These are phyloP conservation scores for Sporothrix dimorphospora DNA, from an alignment of 2,329 filamentous ascomycete species.

Conservation along the genomic window DNA sequence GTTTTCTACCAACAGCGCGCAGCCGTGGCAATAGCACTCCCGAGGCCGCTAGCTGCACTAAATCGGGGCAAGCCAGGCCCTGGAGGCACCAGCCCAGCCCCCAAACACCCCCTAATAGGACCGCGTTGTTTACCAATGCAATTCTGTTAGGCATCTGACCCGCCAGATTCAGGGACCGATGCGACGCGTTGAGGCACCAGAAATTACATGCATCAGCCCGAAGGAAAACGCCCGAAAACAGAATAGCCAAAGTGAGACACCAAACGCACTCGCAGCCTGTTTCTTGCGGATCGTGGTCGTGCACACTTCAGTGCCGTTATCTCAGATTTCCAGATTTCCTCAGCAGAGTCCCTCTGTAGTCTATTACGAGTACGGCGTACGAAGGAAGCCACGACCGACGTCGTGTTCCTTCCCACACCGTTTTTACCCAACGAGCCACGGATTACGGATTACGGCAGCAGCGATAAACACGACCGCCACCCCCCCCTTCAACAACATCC, in stretches of 20 bases:
- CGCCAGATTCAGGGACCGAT: conserved; percentile 22
- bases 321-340: neutral
- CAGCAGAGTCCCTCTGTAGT: neutral
- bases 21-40: conserved; percentile 5
- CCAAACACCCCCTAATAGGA: neutral
- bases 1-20: neutral
- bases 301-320: no score
- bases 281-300: neutral
- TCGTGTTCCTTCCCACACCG: conserved; percentile 21
- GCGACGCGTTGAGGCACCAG: conserved; percentile 29
- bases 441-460: neutral
- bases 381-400: conserved; percentile 1
- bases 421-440: conserved; percentile 24
- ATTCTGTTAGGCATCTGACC: neutral
- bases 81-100: conserved; percentile 11
- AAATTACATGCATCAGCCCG: conserved; percentile 15
- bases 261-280: neutral
- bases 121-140: neutral
- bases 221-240: conserved; percentile 5
- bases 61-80: conserved; percentile 19
- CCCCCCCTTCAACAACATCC: conserved; percentile 5
- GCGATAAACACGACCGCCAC: conserved; percentile 10
- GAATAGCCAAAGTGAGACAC: conserved; percentile 1
- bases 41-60: conserved; percentile 21
- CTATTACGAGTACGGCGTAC: no score